phyloP scores from a whole-genome alignment of 202 grass and related monocot genomes.

The Musa balbisiana region DNA sequence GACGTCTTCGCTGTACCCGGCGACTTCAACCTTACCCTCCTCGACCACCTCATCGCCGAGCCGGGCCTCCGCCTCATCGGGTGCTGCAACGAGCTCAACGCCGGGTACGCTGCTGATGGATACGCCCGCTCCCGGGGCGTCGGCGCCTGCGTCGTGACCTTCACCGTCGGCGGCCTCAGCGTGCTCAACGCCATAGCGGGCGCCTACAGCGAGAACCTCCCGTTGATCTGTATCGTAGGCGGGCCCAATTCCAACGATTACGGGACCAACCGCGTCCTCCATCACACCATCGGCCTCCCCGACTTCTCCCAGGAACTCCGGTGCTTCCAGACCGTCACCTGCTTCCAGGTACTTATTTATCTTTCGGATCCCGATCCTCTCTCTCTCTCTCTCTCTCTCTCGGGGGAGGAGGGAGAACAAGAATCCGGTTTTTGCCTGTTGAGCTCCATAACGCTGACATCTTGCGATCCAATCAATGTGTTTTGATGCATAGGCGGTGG shows the following conservation, averaged over 20 bases:
- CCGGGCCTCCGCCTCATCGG: slow-evolving; percentile 39
- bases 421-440: background rate
- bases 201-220: slow-evolving; percentile 76
- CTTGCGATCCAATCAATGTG: background rate
- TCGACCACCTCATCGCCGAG: slow-evolving; percentile 50
- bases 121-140: slow-evolving; percentile 55
- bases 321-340: slow-evolving; percentile 51
- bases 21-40: slow-evolving; percentile 56
- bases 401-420: background rate
- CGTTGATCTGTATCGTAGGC: slow-evolving; percentile 64
- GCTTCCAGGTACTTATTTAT: slow-evolving; percentile 28
- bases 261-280: slow-evolving; percentile 64
- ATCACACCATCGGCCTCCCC: slow-evolving; percentile 81
- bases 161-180: slow-evolving; percentile 74
- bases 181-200: slow-evolving; percentile 79
- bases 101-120: slow-evolving; percentile 69
- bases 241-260: slow-evolving; percentile 84
- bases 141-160: slow-evolving; percentile 69
- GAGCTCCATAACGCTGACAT: background rate
- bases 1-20: slow-evolving; percentile 48
- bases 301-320: slow-evolving; percentile 82
- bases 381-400: background rate
- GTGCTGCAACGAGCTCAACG: slow-evolving; percentile 85
- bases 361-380: no score
- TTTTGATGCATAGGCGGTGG: background rate